Conservation (phyloP, 73 alveolate genomes). For the Tetrahymena elliotti region DNA sequence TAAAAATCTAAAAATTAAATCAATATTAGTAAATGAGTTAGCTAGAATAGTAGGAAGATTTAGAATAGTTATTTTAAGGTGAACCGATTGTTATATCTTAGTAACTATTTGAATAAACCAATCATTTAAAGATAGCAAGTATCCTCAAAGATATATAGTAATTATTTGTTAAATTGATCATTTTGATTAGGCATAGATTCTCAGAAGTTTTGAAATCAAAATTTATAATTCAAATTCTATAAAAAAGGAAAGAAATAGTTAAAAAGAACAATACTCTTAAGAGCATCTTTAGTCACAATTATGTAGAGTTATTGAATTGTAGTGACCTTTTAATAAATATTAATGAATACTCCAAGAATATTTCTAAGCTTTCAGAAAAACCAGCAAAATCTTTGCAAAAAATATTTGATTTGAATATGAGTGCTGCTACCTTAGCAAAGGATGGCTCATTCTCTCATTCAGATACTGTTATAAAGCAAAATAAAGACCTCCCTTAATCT, state of each 20-base stretch:
- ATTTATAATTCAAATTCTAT: not conserved
- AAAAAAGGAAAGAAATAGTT: not conserved
- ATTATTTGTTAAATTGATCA: not conserved
- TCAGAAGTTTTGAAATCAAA: not conserved
- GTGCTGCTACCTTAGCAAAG: not conserved
- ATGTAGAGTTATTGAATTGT: not conserved
- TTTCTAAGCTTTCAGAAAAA: not conserved
- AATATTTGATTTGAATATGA: not conserved
- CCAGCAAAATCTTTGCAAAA: not conserved
- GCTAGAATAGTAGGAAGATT: not conserved
- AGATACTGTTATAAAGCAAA: not conserved
- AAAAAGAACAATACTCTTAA: not conserved
- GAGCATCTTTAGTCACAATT: not conserved
- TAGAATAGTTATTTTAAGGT: not conserved
- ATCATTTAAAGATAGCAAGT: not conserved
- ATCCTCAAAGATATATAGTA: not conserved
- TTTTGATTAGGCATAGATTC: not conserved
- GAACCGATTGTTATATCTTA: not conserved
- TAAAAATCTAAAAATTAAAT: not conserved
- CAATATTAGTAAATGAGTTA: not conserved
- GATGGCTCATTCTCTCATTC: not conserved
- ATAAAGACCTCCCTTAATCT: not conserved
- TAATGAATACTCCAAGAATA: not conserved
- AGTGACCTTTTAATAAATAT: not conserved
- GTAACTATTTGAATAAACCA: not conserved